Evolutionary conservation across 2,329 filamentous ascomycete species (phyloP).

Genomic region (Fusarium sp.): DNA sequence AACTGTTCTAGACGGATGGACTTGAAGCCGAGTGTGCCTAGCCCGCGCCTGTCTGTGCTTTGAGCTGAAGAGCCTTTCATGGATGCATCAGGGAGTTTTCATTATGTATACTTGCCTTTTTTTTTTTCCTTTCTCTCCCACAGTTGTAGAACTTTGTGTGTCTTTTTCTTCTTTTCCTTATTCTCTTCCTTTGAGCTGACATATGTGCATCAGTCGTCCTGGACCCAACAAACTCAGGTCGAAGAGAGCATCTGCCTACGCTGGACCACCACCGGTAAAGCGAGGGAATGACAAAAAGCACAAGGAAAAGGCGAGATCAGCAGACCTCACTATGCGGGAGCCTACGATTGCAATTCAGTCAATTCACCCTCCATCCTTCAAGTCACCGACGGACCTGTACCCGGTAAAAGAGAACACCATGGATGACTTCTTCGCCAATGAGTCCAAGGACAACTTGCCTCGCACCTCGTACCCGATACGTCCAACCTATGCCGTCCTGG

Average conservation of each 20-base stretch:
- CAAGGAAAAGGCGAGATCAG: slow-evolving; percentile 18
- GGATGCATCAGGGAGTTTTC: slow-evolving; percentile 5
- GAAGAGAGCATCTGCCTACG: slow-evolving; percentile 37
- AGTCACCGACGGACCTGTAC: slow-evolving; percentile 31
- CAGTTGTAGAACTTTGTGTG: slow-evolving; percentile 2
- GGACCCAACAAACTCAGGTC: slow-evolving; percentile 42
- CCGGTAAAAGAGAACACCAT: slow-evolving; percentile 31
- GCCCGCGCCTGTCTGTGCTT: slow-evolving; percentile 15
- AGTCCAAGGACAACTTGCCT: slow-evolving; percentile 16
- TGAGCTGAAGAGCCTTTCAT: slow-evolving; percentile 1
- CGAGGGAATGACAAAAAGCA: slow-evolving; percentile 21
- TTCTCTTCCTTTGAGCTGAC: slow-evolving; percentile 14
- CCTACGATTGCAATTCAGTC: slow-evolving; percentile 36
- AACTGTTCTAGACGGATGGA: slow-evolving; percentile 33
- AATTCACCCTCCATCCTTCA: slow-evolving; percentile 34
- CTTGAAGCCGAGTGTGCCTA: slow-evolving; percentile 40
- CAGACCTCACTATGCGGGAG: slow-evolving; percentile 34
- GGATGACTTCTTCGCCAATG: slow-evolving; percentile 26
- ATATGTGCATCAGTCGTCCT: slow-evolving; percentile 31
- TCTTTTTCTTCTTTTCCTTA: slow-evolving; percentile 3
- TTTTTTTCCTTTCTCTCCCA: background rate
- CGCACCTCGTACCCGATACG: slow-evolving; percentile 37
- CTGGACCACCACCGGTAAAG: slow-evolving; percentile 17
- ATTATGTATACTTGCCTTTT: slow-evolving; percentile 16
- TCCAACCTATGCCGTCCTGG: slow-evolving; percentile 47